Evolutionary conservation across 768 basidiomycete genomes (phyloP).

Genomic region (Cantharellus anzutake): DNA sequence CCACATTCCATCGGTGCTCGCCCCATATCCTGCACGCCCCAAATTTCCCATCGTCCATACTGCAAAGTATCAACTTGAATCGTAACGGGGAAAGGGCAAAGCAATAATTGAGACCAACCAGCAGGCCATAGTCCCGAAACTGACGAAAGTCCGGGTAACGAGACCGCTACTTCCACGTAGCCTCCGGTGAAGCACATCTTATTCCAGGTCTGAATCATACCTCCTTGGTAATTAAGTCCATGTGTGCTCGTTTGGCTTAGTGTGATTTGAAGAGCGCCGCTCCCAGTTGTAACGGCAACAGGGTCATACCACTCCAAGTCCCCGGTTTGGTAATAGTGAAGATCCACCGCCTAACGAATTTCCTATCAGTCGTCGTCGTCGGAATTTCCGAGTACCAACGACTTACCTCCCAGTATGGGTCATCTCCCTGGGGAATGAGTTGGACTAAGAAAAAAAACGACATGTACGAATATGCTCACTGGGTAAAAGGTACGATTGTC

Average conservation of each 20-base stretch:
- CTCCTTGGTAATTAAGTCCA: constrained; percentile 45
- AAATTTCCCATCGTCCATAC: constrained; percentile 54
- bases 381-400: too few relatives aligned
- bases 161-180: constrained; percentile 31
- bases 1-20: constrained; percentile 19
- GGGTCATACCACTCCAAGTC: constrained; percentile 88
- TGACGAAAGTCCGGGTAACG: constrained; percentile 1
- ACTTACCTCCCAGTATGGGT: constrained; percentile 22
- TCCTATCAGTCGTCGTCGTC: not conserved
- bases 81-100: not conserved
- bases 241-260: constrained; percentile 47
- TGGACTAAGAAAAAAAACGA: not conserved
- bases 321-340: constrained; percentile 26
- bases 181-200: constrained; percentile 93
- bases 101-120: not conserved
- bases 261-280: constrained; percentile 61
- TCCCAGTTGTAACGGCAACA: constrained; percentile 46
- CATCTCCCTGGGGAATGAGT: constrained; percentile 16
- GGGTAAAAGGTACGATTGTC: constrained; percentile 24
- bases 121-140: constrained; percentile 49
- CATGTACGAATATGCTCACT: constrained; percentile 12
- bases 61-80: constrained; percentile 58
- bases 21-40: constrained; percentile 78
- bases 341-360: constrained; percentile 18
- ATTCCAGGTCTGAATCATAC: constrained; percentile 51